A percentile compares a stretch with the other conserved stretches of the same genome.
Evolutionary conservation across 1,284 basidiomycete species (phyloP).

Genomic region (Naganishia liquefaciens): DNA sequence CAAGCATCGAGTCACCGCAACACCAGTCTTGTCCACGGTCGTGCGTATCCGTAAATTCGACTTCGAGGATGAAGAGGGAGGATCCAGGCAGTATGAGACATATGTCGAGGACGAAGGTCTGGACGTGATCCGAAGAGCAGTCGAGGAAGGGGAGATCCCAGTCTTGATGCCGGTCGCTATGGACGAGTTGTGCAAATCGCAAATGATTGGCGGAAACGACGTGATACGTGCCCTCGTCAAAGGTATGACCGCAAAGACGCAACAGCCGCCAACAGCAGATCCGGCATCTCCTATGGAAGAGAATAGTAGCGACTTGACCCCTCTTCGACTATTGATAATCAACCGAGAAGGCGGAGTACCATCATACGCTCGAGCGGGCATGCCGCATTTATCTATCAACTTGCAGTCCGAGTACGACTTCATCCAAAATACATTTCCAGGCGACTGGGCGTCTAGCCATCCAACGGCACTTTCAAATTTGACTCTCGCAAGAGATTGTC

Average conservation of each 20-base stretch:
- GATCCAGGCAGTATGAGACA: slow-evolving; percentile 35
- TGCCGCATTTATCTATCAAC: slow-evolving; percentile 96
- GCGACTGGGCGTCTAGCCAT: slow-evolving; percentile 73
- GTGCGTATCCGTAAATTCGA: slow-evolving; percentile 56
- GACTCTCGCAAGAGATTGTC: slow-evolving; percentile 80
- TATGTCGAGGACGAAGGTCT: slow-evolving; percentile 68
- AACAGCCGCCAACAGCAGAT: slow-evolving; percentile 25
- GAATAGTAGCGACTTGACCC: slow-evolving; percentile 66
- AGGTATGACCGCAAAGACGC: slow-evolving; percentile 66
- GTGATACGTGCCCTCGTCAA: slow-evolving; percentile 83
- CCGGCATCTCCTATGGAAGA: slow-evolving; percentile 23
- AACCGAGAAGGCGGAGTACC: slow-evolving; percentile 96
- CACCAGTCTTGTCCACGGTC: slow-evolving; percentile 83
- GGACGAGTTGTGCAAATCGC: slow-evolving; percentile 82
- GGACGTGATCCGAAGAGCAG: slow-evolving; percentile 77
- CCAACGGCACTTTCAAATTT: slow-evolving; percentile 87
- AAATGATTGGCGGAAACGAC: slow-evolving; percentile 85
- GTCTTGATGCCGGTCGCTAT: slow-evolving; percentile 93
- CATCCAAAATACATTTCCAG: slow-evolving; percentile 82
- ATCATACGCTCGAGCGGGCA: slow-evolving; percentile 90
- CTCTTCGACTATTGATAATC: slow-evolving; percentile 94
- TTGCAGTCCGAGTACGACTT: slow-evolving; percentile 82
- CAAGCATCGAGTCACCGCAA: slow-evolving; percentile 76
- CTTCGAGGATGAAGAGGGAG: slow-evolving; percentile 39
- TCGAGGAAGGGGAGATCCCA: slow-evolving; percentile 90